These are phyloP conservation scores for Fusarium sp. DNA, from an alignment of 2,329 filamentous ascomycete species.

Conservation along the genomic window DNA sequence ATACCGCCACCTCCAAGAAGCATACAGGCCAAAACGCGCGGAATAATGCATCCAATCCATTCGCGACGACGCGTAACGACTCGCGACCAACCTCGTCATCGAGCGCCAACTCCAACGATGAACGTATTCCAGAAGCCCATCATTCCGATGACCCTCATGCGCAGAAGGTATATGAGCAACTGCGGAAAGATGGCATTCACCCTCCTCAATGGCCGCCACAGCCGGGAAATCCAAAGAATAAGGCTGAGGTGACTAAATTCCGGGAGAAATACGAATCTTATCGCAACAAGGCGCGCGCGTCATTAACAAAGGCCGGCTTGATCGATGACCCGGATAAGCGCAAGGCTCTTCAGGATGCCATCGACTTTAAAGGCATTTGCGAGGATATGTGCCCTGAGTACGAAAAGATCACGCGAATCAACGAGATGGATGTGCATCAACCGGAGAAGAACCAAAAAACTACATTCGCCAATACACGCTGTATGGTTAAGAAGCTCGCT, in stretches of 20 bases:
- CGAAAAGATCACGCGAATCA: conserved; percentile 73
- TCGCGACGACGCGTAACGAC: conserved; percentile 37
- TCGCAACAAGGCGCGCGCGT: conserved; percentile 67
- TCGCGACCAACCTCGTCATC: conserved; percentile 48
- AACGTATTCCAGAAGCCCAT: conserved; percentile 36
- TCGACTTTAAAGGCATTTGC: conserved; percentile 76
- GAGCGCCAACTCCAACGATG: conserved; percentile 40
- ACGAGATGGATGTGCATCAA: conserved; percentile 69
- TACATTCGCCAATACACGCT: conserved; percentile 61
- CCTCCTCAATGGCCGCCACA: conserved; percentile 69
- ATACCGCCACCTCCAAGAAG: conserved; percentile 32
- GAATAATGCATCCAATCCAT: conserved; percentile 38
- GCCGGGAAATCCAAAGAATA: conserved; percentile 65
- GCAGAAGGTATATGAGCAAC: conserved; percentile 64
- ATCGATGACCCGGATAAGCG: conserved; percentile 75
- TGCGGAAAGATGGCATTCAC: conserved; percentile 67
- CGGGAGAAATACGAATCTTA: conserved; percentile 70
- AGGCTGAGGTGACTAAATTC: conserved; percentile 66
- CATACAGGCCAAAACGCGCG: conserved; percentile 27
- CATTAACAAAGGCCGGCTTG: conserved; percentile 69
- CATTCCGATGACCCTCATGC: conserved; percentile 59
- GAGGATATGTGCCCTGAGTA: conserved; percentile 79
- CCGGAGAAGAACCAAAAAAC: conserved; percentile 66
- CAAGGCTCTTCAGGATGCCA: conserved; percentile 72
- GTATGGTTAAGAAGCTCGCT: conserved; percentile 77